Conservation (phyloP, 106 monocot species). For the Dendrobium huoshanense region DNA sequence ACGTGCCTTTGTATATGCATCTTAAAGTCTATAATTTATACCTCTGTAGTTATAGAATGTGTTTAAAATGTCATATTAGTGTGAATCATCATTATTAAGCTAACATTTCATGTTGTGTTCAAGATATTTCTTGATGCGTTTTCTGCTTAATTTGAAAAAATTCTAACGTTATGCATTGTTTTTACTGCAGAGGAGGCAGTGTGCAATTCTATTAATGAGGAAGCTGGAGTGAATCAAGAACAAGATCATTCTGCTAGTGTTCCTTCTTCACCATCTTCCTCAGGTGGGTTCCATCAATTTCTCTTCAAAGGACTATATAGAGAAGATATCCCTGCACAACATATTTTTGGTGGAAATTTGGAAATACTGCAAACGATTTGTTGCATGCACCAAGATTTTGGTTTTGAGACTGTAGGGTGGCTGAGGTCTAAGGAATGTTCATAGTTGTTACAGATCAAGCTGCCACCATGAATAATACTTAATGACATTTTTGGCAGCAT, state of each 20-base stretch:
- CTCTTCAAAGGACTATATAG: constrained; percentile 90
- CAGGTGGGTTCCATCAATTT: constrained; percentile 98
- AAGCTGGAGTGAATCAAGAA: constrained; percentile 60
- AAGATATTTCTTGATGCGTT: neutral
- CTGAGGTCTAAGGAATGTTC: constrained; percentile 50
- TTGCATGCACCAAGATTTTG: constrained; percentile 49
- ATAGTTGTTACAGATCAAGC: constrained; percentile 41
- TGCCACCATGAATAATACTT: constrained; percentile 63
- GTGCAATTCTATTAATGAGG: constrained; percentile 34
- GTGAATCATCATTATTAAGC: neutral
- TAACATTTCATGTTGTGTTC: neutral
- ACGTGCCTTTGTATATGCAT: neutral
- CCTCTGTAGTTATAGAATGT: neutral
- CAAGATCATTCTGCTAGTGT: constrained; percentile 52
- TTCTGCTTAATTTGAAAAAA: neutral
- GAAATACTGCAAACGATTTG: constrained; percentile 59
- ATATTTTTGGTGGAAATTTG: constrained; percentile 80
- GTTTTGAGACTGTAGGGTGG: constrained; percentile 56
- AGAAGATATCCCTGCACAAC: constrained; percentile 76
- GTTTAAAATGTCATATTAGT: neutral
- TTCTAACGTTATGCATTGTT: constrained; percentile 1
- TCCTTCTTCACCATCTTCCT: constrained; percentile 65
- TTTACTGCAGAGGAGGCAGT: constrained; percentile 40
- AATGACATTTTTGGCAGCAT: constrained; percentile 79
- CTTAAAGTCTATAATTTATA: neutral